Base-by-base conservation (phyloP, 163 green algal genomes). In the Scenedesmus sp. region DNA sequence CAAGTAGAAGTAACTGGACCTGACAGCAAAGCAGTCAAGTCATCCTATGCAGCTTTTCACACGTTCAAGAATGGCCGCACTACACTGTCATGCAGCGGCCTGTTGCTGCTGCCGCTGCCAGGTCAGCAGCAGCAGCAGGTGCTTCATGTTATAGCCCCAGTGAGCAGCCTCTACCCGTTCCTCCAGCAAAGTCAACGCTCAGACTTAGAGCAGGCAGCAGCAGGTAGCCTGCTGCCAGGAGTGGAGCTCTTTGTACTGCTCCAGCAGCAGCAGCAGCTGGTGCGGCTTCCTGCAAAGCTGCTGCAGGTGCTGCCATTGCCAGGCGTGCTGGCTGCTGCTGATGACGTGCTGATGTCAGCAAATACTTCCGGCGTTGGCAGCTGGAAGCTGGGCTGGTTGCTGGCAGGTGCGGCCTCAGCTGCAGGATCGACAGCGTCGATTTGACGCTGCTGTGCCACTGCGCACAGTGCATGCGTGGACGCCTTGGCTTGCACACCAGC, bases 351-450 rank as follows among this genome's bases (percentile, higher is more conserved):
- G 87, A 24, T 26, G 22, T 33, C 78, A 46, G 30, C 26, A 24
- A 85, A 76, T 33, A 85, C 53, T 10, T 26, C 73, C 51, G 37
- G 30, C 2, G 37, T n/a, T 24, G 42, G 76, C 79, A 68, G 40
- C 20, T 87, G 87, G 78, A 81, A 81, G 56, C 44, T 91, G 22
- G 87, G 87, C n/a, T 91, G 87, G 87, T 0, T 72, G 4, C 78
- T 91, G 35, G 53, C 87, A 81, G 87, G 72, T 56, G 53, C 65
- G 65, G 65, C 30, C 59, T 1, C 59, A 35, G 59, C 59, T 6
- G 59, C 16, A 72, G 4, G 1, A 13, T 2, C 24, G 7, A 33
- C 59, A n/a, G n/a, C n/a, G n/a, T 72, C 4, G 35, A 35, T 35
- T 35, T 33, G 59, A 33, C 5, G 22, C 22, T 72, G 1, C 51